Evolutionary conservation across 176 grass and related monocot species (phyloP).

Genomic region (Rhynchospora breviuscula): DNA sequence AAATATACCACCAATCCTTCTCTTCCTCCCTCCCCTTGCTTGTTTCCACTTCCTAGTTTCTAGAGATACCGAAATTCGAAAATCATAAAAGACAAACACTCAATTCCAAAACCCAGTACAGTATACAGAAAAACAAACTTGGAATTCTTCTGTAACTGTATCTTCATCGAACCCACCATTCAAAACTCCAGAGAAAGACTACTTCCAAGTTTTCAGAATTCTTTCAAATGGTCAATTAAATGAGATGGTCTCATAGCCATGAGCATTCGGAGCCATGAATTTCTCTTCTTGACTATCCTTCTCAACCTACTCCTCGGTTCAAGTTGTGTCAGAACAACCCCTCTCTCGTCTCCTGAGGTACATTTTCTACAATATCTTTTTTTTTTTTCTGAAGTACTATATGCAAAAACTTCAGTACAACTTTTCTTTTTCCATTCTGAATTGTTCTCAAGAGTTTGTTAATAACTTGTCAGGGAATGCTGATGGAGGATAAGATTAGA

Average conservation of each 20-base stretch:
- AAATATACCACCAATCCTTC: not conserved
- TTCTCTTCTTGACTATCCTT: not conserved
- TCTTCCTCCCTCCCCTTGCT: not conserved
- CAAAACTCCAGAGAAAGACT: not conserved
- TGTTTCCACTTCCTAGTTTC: not conserved
- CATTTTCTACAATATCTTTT: not conserved
- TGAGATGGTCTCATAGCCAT: conserved; percentile 20
- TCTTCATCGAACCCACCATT: not conserved
- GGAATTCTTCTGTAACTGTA: not conserved
- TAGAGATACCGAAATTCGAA: not conserved
- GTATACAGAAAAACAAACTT: not conserved
- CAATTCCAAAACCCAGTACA: not conserved
- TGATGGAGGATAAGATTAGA: conserved; percentile 44
- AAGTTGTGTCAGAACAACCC: conserved; percentile 1
- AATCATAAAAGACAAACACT: not conserved
- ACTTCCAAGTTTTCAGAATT: not conserved
- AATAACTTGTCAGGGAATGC: not conserved
- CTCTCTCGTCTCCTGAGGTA: conserved; percentile 30
- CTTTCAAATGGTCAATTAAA: not conserved
- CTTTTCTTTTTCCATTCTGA: not conserved
- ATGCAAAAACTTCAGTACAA: not conserved
- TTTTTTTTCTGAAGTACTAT: not conserved
- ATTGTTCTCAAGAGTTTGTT: not conserved
- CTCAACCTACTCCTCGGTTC: conserved; percentile 13
- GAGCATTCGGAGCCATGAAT: conserved; percentile 32